phyloP scores from a whole-genome alignment of 192 early-diverging fungal genomes.

The Umbelopsis vinacea region DNA sequence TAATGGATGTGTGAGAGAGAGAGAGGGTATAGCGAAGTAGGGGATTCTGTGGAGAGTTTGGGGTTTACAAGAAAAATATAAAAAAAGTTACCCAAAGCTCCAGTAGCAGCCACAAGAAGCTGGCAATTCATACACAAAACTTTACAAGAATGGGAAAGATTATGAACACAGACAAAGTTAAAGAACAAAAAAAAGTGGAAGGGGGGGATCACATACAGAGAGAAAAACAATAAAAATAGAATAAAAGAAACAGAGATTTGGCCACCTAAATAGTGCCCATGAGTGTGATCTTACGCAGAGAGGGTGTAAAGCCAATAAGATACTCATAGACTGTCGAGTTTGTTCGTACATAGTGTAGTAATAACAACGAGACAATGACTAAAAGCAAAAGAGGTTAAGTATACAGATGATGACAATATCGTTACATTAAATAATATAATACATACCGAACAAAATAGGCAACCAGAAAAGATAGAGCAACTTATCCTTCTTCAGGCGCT shows the following conservation, averaged over 20 bases:
- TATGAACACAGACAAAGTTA: conserved; percentile 3
- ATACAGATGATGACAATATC: background rate
- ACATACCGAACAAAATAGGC: conserved; percentile 45
- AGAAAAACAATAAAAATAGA: background rate
- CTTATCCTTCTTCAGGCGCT: conserved; percentile 51
- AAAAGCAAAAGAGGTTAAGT: background rate
- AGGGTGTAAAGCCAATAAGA: background rate
- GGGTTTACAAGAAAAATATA: background rate
- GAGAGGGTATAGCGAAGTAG: conserved; percentile 14
- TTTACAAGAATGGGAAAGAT: conserved; percentile 7
- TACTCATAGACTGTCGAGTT: conserved; percentile 9
- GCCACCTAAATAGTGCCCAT: background rate
- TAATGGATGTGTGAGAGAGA: background rate
- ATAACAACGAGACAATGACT: conserved; percentile 9
- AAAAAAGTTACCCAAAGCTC: too few species aligned
- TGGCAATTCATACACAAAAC: conserved; percentile 12
- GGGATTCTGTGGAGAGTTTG: background rate
- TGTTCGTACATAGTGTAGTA: conserved; percentile 16
- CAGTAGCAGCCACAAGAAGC: too few species aligned
- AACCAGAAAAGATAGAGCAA: conserved; percentile 60
- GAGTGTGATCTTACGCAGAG: conserved; percentile 2
- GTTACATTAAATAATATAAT: too few species aligned
- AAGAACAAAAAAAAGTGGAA: background rate
- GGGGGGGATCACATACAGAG: background rate
- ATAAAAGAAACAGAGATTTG: background rate